Base-by-base conservation (phyloP, 2,329 filamentous ascomycete species). In the Zymoseptoria crescenta region DNA sequence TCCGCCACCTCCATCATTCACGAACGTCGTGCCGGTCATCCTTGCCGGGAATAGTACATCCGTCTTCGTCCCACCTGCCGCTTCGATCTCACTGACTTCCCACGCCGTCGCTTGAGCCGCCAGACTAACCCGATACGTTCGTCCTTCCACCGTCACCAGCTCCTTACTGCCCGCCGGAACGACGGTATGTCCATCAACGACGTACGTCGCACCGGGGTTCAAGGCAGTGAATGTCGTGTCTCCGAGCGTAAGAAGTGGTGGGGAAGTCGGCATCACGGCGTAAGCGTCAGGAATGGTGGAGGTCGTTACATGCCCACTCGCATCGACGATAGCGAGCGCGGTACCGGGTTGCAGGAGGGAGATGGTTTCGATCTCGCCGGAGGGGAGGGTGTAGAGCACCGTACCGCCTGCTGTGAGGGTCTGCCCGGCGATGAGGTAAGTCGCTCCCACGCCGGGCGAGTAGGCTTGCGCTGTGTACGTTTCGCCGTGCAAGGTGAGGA, bases 31-130 rank as follows among this genome's bases (percentile, higher is more conserved):
- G 20, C 62, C 49, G 1, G 72, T 73, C 21, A 68, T 71, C 3
- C 73, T 73, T 1, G 74, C 75, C 5, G 75, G 74, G 60, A 76
- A 76, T 9, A 78, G 64, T 0, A 71, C 74, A 61, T 73, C 67
- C 56, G 60, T 65, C 16, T 58, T 53, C 7, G 69, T 72, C 3
- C 64, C 67, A 19, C 68, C 69, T 3, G 70, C 69, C 5, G 68
- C 51, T 29, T 69, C 73, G 5, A 69, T 24, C n/a, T 64, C 61
- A 24, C 73, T 69, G 53, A 75, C 72, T 29, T 72, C 66, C 8
- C 77, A 61, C 19, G 73, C 58, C 0, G 75, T 76, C 1, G 74
- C 74, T 3, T 72, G 68, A 4, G 70, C 67, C 0, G 68, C 67
- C 0, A 77, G 70, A 27, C 64, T 69, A 28, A 72, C 59, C 45